Evolutionary conservation across 352 stramenopile species (phyloP), one percentile per base, ranked within the genome.

Genomic region (Paralagenidium karlingii): DNA sequence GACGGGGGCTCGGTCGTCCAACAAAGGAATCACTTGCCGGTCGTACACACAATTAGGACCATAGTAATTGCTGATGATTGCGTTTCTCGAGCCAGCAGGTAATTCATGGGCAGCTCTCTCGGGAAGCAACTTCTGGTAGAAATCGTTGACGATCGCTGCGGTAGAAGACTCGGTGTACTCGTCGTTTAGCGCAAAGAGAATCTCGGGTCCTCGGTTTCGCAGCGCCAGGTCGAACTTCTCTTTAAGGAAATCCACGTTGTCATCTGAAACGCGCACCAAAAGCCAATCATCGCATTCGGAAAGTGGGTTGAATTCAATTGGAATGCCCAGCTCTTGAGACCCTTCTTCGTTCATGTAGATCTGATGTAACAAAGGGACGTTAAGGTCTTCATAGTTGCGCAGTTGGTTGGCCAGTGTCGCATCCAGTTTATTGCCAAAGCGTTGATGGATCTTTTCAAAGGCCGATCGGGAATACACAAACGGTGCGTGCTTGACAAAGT

Each of bases 271-370:
- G 24, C 68, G 68, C 21, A 87, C 56, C 3, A 87, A 60, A n/a
- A 86, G 53, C 70, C 71, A 90, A 49, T 90, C 70, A 36, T 85
- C 59, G 45, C 66, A 81, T 48, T 90, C 76, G 7, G 42, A 51
- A 16, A 88, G 34, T 16, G 71, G 68, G 22, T 82, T 82, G 19
- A 81, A 76, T 49, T 67, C 58, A n/a, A 82, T 53, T 0, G 76
- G 76, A 22, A 90, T 66, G 11, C 55, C 51, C 2, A 87, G 56
- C 34, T 49, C 25, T 21, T 55, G 56, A 8, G 66, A 64, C 2
- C 76, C 74, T 56, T 90, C 70, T 37, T 87, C 73, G 47, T 75
- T 58, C 76, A 90, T 90, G 57, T 83, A 90, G 31, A 86, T 80
- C 47, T 87, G 73, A 34, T 90, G 74, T 42, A 90, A 43, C 33